Base-by-base conservation (phyloP, 805 yeast genomes). In the Kurtzmaniella cleridarum region DNA sequence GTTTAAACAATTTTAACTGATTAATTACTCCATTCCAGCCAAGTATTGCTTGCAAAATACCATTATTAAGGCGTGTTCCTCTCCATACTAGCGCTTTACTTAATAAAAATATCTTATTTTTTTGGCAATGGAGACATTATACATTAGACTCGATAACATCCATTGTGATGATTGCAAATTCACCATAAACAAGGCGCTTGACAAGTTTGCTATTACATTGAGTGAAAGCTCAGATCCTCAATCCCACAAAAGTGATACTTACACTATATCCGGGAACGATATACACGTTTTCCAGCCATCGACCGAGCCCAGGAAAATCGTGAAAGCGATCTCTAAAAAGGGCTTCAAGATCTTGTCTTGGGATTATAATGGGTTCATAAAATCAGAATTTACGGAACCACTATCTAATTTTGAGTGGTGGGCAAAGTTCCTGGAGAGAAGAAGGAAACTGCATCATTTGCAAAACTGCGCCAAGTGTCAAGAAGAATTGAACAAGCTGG, bases 111-210 rank as follows among this genome's bases (percentile, higher is more conserved):
- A n/a, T n/a, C n/a, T n/a, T n/a, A n/a, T n/a, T n/a, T n/a, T n/a
- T n/a, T n/a, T n/a, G n/a, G n/a, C 3, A 14, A 58, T 59, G 60
- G 55, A 57, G 31, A 51, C 46, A 35, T 43, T 57, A 32, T 42
- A 38, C 16, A 27, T 54, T 16, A 41, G 40, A 15, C 46, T 78
- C 29, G 62, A 59, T 3, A 79, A 80, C 44, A 63, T 79, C 29
- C 84, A 79, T 50, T 79, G 85, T 49, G 60, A 59, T 2, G 73
- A 71, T 29, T 79, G 85, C 49, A 73, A 69, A 42, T 45, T 45
- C 3, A 53, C 66, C 10, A 61, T 79, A 15, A 45, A 47, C 13
- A 39, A 46, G 5, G 42, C 57, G 1, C 41, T 75, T 11, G 34
- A 56, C 38, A 32, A 34, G 48, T 51, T 32, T 7, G 41, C 31